Conservation (phyloP, 176 grass and related monocot species). For the Ampelocalamus luodianensis region DNA sequence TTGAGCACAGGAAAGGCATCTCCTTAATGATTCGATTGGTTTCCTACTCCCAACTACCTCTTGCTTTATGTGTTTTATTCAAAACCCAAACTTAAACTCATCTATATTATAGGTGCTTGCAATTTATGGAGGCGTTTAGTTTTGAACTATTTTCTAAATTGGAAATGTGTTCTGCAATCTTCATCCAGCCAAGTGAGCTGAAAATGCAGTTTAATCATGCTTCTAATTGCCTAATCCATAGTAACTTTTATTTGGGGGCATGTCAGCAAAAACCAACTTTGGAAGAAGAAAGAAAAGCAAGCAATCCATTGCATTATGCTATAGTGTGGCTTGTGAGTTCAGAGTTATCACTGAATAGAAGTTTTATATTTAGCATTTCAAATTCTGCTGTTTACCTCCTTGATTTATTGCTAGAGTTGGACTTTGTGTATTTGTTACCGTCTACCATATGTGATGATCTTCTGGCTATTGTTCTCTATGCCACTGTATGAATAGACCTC, state of each 20-base stretch:
- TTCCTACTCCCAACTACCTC: not conserved
- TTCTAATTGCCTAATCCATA: not conserved
- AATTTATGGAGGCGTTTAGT: not conserved
- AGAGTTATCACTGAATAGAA: not conserved
- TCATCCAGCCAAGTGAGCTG: not conserved
- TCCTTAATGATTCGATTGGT: constrained; percentile 5
- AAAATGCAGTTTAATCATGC: not conserved
- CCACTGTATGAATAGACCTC: not conserved
- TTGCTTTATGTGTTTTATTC: not conserved
- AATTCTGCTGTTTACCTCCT: not conserved
- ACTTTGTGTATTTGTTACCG: not conserved
- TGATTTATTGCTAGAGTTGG: not conserved
- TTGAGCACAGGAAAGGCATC: not conserved
- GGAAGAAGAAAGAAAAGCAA: not conserved
- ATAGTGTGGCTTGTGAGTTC: not conserved
- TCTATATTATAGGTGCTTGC: not conserved
- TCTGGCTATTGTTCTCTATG: not conserved
- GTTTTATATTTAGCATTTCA: constrained; percentile 14
- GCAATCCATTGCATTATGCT: not conserved
- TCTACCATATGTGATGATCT: not conserved
- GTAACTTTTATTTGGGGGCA: not conserved
- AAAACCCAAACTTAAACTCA: not conserved
- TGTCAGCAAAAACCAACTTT: not conserved
- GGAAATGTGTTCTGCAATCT: not conserved
- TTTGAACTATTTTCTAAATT: not conserved